phyloP scores from a whole-genome alignment of 805 yeast genomes.

The Nakazawaea pomicola region DNA sequence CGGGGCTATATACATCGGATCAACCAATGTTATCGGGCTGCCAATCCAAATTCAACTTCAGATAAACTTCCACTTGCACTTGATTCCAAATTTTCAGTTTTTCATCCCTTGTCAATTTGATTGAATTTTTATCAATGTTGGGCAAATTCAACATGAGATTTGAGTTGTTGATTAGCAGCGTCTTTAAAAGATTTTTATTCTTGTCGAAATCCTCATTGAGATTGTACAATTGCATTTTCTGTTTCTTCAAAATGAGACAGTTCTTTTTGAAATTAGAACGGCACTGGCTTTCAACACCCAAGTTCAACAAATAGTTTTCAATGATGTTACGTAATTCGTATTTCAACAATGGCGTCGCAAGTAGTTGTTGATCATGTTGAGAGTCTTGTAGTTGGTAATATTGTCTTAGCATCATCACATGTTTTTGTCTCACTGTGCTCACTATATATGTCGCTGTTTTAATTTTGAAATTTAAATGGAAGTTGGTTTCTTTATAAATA shows the following conservation, averaged over 20 bases:
- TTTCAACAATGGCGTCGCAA: conserved; percentile 24
- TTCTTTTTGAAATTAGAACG: conserved; percentile 55
- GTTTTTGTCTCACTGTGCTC: conserved; percentile 48
- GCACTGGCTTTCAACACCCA: conserved; percentile 70
- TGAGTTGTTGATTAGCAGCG: conserved; percentile 26
- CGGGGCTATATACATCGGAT: no score
- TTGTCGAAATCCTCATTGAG: conserved; percentile 10
- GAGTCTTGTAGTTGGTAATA: conserved; percentile 19
- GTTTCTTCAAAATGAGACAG: conserved; percentile 41
- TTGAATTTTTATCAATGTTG: conserved; percentile 19
- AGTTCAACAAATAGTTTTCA: conserved; percentile 59
- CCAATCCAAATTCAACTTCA: conserved; percentile 58
- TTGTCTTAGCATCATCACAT: conserved; percentile 22
- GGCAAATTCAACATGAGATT: conserved; percentile 14
- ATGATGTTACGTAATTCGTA: conserved; percentile 69
- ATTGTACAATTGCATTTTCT: conserved; percentile 27
- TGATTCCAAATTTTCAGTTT: conserved; percentile 58
- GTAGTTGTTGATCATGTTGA: conserved; percentile 2
- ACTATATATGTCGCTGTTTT: conserved; percentile 64
- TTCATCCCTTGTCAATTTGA: conserved; percentile 44
- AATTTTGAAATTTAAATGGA: conserved; percentile 46
- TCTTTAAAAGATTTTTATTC: conserved; percentile 27
- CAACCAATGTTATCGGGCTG: conserved; percentile 34
- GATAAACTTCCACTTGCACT: conserved; percentile 56
- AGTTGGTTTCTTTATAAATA: conserved; percentile 58